Evolutionary conservation across 495 filamentous ascomycete genomes (phyloP), one percentile per base, ranked within the genome.

Genomic region (Hypoxylon crocopeplum): DNA sequence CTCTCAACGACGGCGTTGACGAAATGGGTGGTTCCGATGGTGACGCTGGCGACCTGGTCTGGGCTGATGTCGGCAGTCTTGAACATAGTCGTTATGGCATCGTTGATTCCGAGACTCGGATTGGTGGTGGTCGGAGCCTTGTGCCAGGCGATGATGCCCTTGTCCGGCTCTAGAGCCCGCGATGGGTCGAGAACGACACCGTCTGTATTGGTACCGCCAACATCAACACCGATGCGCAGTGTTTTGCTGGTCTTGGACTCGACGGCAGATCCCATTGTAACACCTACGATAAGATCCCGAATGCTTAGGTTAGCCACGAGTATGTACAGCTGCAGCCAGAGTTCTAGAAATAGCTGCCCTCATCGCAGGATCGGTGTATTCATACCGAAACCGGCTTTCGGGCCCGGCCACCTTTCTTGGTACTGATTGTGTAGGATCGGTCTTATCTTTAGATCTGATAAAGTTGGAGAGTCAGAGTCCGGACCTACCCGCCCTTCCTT

Each of bases 11-110:
- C 81, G 6, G 84, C 84, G 65, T 87, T 87, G 55, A 87, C 79
- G 67, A 86, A 87, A 61, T 83, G 80, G 0, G 84, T 86, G 1
- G 85, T 88, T 12, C 84, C 84, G 52, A 87, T 82, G 17, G 82
- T 84, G 3, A 87, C 82, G 49, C 77, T 80, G 7, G 77, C 77
- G 12, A 88, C 73, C 20, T 76, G 54, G 1, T 63, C 59, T 5
- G 75, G 64, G 10, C 65, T 55, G 38, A 84, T 71, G 17, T 42
- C 54, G 2, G 77, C 69, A 10, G 74, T 68, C 30, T 69, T 27
- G 45, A 85, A 70, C 50, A 84, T 79, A 24, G 71, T 67, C 6
- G 70, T 68, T 42, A 86, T 78, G 30, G 77, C 78, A 20, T 62
- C 69, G 36, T 78, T 75, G 34, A 88, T 84, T 2, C 83, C 84